Base-by-base conservation (phyloP, 106 monocot genomes). In the Agapanthus africanus region DNA sequence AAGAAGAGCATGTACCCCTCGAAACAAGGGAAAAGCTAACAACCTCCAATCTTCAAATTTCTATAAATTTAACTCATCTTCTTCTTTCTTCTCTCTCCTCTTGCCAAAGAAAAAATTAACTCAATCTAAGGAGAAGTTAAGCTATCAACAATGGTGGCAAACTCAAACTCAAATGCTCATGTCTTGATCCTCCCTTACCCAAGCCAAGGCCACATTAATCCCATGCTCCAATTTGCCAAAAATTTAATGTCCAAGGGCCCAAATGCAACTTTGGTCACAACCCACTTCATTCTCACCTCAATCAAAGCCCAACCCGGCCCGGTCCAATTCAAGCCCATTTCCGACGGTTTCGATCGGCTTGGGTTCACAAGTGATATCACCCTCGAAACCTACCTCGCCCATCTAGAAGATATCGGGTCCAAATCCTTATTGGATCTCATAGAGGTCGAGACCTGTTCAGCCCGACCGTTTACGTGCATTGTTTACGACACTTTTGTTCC, bases 161-260 rank as follows among this genome's bases (percentile, higher is more conserved):
- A n/a, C n/a, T n/a, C n/a, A n/a, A n/a, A n/a, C n/a, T n/a, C n/a
- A n/a, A n/a, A n/a, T n/a, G n/a, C n/a, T n/a, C 88, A 83, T 50
- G 79, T 82, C 33, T 79, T 93, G n/a, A 1, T 93, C 40, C 11
- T 93, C 22, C 86, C 88, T 1, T 84, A 79, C 78, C 93, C 92
- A 21, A 72, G 46, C 74, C 92, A 92, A 72, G 88, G 92, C 66
- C 92, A 92, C 88, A 83, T 92, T 80, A 88, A 85, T 75, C 88
- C 88, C 9, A 83, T 93, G 79, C 81, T 88, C 69, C 83, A 88
- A 22, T 85, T 93, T 68, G 85, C 74, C 66, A 88, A 83, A 44
- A 80, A 83, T 37, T 69, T 87, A 13, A 37, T 75, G 46, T 62
- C 57, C 34, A 56, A 76, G 4, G 88, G 81, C 41, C 30, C 56